phyloP scores from a whole-genome alignment of 1,284 basidiomycete genomes.

The Polyporus tsugae region DNA sequence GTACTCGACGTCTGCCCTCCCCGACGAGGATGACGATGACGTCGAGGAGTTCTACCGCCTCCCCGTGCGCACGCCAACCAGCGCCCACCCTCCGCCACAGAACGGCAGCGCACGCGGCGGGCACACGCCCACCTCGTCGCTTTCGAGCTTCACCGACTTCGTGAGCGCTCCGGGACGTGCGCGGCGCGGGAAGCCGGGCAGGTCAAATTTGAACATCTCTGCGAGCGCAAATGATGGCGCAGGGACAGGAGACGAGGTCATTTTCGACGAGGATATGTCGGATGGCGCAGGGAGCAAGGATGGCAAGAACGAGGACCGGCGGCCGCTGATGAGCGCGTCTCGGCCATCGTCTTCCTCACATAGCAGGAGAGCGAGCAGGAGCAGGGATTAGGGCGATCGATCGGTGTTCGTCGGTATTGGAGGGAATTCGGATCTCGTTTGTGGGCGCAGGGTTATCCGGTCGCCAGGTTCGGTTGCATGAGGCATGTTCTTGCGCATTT shows the following conservation, averaged over 20 bases:
- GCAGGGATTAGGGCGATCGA: conserved; percentile 28
- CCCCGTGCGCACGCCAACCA: conserved; percentile 53
- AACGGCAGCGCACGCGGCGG: conserved; percentile 36
- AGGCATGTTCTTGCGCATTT: conserved; percentile 4
- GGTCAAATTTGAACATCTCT: conserved; percentile 38
- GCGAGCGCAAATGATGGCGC: conserved; percentile 34
- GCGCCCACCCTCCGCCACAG: conserved; percentile 24
- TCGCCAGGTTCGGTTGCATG: neutral
- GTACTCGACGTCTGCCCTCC: conserved; percentile 37
- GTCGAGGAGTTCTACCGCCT: conserved; percentile 72
- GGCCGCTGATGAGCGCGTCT: conserved; percentile 27
- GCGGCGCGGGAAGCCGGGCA: conserved; percentile 39
- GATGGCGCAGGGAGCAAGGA: conserved; percentile 33
- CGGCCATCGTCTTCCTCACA: conserved; percentile 28
- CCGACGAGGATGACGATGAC: conserved; percentile 62
- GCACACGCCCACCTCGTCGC: conserved; percentile 41
- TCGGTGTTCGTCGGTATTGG: neutral
- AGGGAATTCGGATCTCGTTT: neutral
- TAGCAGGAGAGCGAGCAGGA: conserved; percentile 34
- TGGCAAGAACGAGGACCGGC: conserved; percentile 32
- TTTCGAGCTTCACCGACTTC: conserved; percentile 65
- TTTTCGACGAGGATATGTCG: conserved; percentile 62
- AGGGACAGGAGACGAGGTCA: conserved; percentile 43
- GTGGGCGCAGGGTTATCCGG: neutral
- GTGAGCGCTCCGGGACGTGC: conserved; percentile 55